phyloP scores from a whole-genome alignment of 2,329 filamentous ascomycete genomes.

The Hypoxylon sp. region DNA sequence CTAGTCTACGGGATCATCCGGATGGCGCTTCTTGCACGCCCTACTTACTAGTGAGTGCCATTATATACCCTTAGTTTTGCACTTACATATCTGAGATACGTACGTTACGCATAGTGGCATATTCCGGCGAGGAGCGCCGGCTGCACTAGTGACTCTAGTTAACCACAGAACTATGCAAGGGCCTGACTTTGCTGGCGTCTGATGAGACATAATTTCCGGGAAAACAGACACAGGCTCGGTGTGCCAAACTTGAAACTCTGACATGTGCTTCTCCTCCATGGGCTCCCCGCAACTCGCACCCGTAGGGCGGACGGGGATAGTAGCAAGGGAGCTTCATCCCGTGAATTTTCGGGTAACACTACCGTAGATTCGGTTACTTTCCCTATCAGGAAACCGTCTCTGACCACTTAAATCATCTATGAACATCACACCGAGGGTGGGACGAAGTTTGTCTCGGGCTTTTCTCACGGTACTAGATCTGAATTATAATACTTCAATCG shows the following conservation, averaged over 20 bases:
- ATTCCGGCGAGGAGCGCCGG: not conserved
- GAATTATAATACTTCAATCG: constrained; percentile 1
- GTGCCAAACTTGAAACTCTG: not conserved
- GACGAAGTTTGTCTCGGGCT: constrained; percentile 11
- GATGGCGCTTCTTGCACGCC: not conserved
- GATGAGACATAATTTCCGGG: not conserved
- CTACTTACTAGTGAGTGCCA: not conserved
- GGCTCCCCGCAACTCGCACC: constrained; percentile 2
- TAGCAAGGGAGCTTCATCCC: not conserved
- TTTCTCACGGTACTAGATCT: constrained; percentile 1
- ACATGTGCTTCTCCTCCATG: constrained; percentile 18
- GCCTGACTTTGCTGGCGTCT: not conserved
- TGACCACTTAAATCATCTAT: not conserved
- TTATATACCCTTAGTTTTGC: not conserved
- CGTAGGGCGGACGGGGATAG: constrained; percentile 13
- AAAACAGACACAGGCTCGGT: not conserved
- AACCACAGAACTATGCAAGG: not conserved
- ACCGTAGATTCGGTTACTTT: constrained; percentile 20
- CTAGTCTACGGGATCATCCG: not conserved
- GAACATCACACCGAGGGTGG: not conserved
- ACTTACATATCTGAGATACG: not conserved
- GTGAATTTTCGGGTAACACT: constrained; percentile 19
- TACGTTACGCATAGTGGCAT: not conserved
- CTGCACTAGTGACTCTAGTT: not conserved
- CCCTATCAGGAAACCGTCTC: constrained; percentile 16